Evolutionary conservation across 805 yeast genomes (phyloP).

Genomic region (Starmerella kuoi): DNA sequence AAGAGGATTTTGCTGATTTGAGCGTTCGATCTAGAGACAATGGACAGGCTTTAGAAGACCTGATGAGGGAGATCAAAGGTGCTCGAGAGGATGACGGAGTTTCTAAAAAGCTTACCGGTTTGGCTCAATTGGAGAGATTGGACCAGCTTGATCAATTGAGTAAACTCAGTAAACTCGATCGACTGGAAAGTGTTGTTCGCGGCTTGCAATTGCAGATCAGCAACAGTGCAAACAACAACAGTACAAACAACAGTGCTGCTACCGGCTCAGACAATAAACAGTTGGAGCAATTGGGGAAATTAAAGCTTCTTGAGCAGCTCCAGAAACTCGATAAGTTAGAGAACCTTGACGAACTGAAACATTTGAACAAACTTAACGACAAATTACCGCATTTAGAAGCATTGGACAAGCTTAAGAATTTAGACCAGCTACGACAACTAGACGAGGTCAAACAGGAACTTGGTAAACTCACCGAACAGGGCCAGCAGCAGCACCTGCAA

Average conservation of each 20-base stretch:
- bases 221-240: background rate
- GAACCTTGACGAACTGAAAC: background rate
- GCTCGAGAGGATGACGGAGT: constrained; percentile 24
- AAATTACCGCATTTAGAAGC: background rate
- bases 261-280: background rate
- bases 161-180: constrained; percentile 8
- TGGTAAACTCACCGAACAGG: background rate
- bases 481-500: background rate
- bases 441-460: constrained; percentile 1
- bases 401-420: constrained; percentile 6
- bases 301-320: background rate
- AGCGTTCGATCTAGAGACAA: constrained; percentile 30
- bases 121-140: constrained; percentile 24
- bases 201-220: background rate
- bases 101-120: constrained; percentile 20
- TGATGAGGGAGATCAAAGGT: constrained; percentile 23
- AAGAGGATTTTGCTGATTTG: constrained; percentile 28
- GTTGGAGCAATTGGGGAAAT: background rate
- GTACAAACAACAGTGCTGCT: background rate
- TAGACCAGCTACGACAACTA: constrained; percentile 4
- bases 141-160: constrained; percentile 14
- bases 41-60: constrained; percentile 27
- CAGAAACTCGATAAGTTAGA: constrained; percentile 6
- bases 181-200: background rate
- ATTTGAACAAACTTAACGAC: constrained; percentile 3